These are phyloP conservation scores for Lactifluus piperatus DNA, from an alignment of 768 basidiomycete genomes.

Conservation along the genomic window DNA sequence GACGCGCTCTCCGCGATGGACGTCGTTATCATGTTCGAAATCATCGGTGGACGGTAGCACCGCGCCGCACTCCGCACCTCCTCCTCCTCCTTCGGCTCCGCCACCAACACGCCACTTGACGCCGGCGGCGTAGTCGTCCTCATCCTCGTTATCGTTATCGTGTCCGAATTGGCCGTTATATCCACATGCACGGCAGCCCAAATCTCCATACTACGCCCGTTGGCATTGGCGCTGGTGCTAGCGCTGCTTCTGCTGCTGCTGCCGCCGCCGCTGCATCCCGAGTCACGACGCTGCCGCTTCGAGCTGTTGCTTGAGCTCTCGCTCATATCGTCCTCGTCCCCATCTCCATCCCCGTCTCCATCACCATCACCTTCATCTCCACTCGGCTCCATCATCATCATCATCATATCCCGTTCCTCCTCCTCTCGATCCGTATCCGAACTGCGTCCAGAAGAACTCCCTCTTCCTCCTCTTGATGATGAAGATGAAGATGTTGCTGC, in stretches of 20 bases:
- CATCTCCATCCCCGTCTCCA: slow-evolving; percentile 5
- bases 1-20: slow-evolving; percentile 14
- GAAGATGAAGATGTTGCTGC: too few species aligned
- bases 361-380: too few species aligned
- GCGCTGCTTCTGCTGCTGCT: too few species aligned
- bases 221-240: too few species aligned
- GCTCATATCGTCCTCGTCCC: slow-evolving; percentile 17
- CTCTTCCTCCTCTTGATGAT: neutral
- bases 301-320: slow-evolving; percentile 21
- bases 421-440: slow-evolving; percentile 7
- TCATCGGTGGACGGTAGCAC: neutral
- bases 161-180: too few species aligned
- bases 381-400: neutral
- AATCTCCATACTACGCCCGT: slow-evolving; percentile 16
- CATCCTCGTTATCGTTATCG: too few species aligned
- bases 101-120: neutral
- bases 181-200: neutral
- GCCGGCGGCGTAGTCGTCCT: too few species aligned
- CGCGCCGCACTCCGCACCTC: too few species aligned
- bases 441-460: neutral
- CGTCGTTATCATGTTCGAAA: slow-evolving; percentile 11
- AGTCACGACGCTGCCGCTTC: slow-evolving; percentile 24
- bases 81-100: too few species aligned
- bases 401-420: neutral
- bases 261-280: slow-evolving; percentile 16